Evolutionary conservation across 495 filamentous ascomycete species (phyloP), one percentile per base, ranked within the genome.

Genomic region (Pseudevernia furfuracea): DNA sequence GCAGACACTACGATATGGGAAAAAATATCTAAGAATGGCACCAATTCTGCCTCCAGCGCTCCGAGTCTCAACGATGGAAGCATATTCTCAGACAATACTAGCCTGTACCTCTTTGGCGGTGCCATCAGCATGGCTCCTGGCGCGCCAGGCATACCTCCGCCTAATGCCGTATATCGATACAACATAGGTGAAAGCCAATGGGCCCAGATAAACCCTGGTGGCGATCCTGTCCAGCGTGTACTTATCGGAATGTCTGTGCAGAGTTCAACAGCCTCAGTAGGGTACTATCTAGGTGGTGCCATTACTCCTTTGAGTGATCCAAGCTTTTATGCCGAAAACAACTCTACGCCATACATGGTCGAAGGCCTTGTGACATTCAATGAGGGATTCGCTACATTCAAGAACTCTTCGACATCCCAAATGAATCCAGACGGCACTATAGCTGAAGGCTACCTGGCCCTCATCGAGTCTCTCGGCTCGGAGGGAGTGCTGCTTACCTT

Each of bases 91-190:
- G 61, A 59, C n/a, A 49, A 41, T 21, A 46, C 58, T 12, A 62
- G 62, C 38, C 49, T 68, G 15, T 68, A 57, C 55, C 58, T 68
- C 19, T 68, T 64, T 41, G 66, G 66, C n/a, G 62, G 66, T 25
- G 57, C 56, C 25, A 34, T 68, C 37, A 64, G 57, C n/a, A 43
- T 25, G 39, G 56, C 62, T 15, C 58, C 58, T 48, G 56, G 60
- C 7, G 60, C 57, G 12, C 48, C 46, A 30, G 30, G 23, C 12
- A 37, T 43, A 56, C 57, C 59, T n/a, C 62, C 62, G 21, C 11
- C 58, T 14, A 68, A 65, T 52, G 62, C 36, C 15, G 19, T 68
- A 37, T 61, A 58, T 43, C 38, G 49, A 43, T 68, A 68, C 44
- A 49, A 65, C 11, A 15, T 62, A 19, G 25, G 43, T 14, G 11